These are phyloP conservation scores for Nakaseomyces bracarensis DNA, from an alignment of 1,139 yeast genomes.

Conservation along the genomic window DNA sequence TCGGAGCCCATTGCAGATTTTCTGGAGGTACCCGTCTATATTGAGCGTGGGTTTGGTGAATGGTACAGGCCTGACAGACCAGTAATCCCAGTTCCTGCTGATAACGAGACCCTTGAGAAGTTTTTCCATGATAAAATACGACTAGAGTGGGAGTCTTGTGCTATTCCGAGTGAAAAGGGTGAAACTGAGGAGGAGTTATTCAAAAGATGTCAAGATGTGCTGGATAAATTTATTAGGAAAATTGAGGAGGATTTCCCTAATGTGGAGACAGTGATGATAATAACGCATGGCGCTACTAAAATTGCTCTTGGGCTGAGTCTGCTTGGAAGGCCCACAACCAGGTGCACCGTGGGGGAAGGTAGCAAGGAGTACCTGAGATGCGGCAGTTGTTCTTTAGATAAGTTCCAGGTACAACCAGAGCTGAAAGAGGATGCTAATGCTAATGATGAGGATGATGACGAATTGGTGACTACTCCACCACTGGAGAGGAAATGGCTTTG, in stretches of 20 bases:
- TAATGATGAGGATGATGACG: constrained; percentile 16
- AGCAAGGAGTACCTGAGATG: constrained; percentile 42
- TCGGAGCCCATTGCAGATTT: constrained; percentile 55
- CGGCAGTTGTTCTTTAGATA: constrained; percentile 49
- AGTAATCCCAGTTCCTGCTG: constrained; percentile 52
- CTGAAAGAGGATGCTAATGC: constrained; percentile 32
- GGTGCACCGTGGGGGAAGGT: constrained; percentile 38
- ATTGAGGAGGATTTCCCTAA: constrained; percentile 49
- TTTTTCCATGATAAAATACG: constrained; percentile 44
- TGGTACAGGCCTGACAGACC: constrained; percentile 51
- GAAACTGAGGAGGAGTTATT: constrained; percentile 59
- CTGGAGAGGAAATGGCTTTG: constrained; percentile 40
- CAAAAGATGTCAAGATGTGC: constrained; percentile 42
- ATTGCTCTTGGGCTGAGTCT: constrained; percentile 69
- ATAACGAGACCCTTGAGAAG: constrained; percentile 37
- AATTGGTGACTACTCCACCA: constrained; percentile 11
- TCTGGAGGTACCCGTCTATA: constrained; percentile 45
- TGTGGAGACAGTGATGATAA: constrained; percentile 46
- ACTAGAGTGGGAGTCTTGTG: constrained; percentile 41
- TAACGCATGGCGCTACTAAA: constrained; percentile 78
- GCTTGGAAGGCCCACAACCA: constrained; percentile 40
- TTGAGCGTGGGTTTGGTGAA: constrained; percentile 68
- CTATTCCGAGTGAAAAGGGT: constrained; percentile 50
- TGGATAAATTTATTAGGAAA: constrained; percentile 43
- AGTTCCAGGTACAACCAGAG: constrained; percentile 40